phyloP scores from a whole-genome alignment of 257 asterid species.

The Fraxinus cuspidata region DNA sequence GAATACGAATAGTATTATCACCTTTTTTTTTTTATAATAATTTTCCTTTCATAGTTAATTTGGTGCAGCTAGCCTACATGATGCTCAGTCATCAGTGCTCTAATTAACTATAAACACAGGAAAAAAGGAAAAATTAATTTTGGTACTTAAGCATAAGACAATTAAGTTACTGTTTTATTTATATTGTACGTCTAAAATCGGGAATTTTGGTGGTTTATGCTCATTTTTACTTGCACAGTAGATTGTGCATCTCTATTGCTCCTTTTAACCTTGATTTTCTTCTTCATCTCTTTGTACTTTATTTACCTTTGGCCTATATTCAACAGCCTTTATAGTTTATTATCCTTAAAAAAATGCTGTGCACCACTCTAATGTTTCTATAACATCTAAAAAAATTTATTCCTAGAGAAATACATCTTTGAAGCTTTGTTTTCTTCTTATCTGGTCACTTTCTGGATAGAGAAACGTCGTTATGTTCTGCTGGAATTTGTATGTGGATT shows the following conservation, averaged over 20 bases:
- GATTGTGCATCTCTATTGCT: neutral
- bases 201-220: too few relatives aligned
- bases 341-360: neutral
- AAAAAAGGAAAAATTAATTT: neutral
- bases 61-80: neutral
- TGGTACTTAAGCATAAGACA: too few relatives aligned
- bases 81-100: neutral
- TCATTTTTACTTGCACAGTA: neutral
- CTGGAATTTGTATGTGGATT: neutral
- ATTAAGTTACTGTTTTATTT: too few relatives aligned
- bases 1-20: neutral
- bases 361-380: neutral
- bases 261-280: neutral
- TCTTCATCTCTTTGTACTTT: neutral
- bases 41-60: neutral
- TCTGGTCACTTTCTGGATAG: neutral
- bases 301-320: neutral
- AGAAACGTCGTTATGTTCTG: neutral
- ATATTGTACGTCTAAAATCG: neutral
- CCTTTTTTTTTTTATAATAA: neutral
- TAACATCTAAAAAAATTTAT: neutral
- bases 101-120: neutral
- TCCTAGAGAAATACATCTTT: neutral
- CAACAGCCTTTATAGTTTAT: neutral
- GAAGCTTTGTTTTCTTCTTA: neutral